Conservation (phyloP, 2,329 filamentous ascomycete species). For the Colletotrichum higginsianum region DNA sequence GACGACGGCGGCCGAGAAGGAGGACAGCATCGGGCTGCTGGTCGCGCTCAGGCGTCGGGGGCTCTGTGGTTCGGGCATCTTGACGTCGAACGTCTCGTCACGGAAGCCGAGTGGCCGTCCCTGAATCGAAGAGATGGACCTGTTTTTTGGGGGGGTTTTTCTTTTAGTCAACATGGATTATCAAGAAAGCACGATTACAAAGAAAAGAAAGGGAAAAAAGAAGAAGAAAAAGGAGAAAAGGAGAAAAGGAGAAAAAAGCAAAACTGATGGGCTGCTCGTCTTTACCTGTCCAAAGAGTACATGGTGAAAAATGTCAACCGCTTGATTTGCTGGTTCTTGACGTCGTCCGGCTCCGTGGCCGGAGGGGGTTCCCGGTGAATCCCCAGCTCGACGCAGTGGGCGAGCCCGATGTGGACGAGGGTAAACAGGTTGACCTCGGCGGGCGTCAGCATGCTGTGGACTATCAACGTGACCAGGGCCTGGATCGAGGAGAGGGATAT, state of each 20-base stretch:
- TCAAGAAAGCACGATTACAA: no score
- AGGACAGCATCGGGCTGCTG: neutral
- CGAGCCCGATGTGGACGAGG: constrained; percentile 53
- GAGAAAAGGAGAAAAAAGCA: neutral
- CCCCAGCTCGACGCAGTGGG: constrained; percentile 55
- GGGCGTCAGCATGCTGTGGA: constrained; percentile 52
- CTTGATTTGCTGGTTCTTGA: constrained; percentile 39
- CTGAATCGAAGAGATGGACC: constrained; percentile 55
- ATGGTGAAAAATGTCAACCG: constrained; percentile 53
- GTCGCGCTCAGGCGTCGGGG: neutral
- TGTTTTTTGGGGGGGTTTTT: constrained; percentile 19
- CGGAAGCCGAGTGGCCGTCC: constrained; percentile 55
- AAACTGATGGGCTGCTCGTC: neutral
- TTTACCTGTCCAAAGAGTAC: constrained; percentile 54
- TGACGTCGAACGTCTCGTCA: constrained; percentile 55
- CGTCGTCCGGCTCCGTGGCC: constrained; percentile 16
- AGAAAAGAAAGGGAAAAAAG: no score
- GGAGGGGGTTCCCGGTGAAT: constrained; percentile 52
- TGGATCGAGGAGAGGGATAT: constrained; percentile 53
- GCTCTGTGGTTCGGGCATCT: constrained; percentile 39
- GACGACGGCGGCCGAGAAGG: constrained; percentile 32
- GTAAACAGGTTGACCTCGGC: constrained; percentile 55
- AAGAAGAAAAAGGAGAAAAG: neutral
- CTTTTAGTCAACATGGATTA: no score
- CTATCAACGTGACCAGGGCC: constrained; percentile 49